Percentiles rank a stretch among this genome's conserved stretches.
Evolutionary conservation across 1,284 basidiomycete genomes (phyloP).

Genomic region (Violaceomyces palustris): DNA sequence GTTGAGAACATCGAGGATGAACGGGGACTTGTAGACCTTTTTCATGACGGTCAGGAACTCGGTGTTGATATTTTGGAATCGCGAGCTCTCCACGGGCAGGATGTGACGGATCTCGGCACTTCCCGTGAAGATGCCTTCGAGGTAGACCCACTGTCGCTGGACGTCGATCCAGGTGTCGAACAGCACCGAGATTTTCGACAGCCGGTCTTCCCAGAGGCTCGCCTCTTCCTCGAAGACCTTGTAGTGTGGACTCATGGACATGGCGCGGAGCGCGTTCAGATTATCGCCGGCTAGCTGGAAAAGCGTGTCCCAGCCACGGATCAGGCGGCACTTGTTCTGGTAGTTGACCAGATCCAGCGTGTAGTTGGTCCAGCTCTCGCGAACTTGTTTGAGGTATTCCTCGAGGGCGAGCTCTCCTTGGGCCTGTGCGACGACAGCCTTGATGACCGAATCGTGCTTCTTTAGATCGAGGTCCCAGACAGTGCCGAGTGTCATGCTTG

Average conservation of each 20-base stretch:
- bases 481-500: slow-evolving; percentile 86
- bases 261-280: slow-evolving; percentile 87
- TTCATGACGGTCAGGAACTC: slow-evolving; percentile 99
- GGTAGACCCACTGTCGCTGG: slow-evolving; percentile 98
- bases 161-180: slow-evolving; percentile 99
- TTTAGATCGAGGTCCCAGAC: slow-evolving; percentile 97
- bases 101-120: slow-evolving; percentile 80
- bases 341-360: slow-evolving; percentile 95
- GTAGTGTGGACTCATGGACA: slow-evolving; percentile 58
- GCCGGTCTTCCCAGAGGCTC: slow-evolving; percentile 53
- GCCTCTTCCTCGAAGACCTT: slow-evolving; percentile 55
- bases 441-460: slow-evolving; percentile 82
- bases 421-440: slow-evolving; percentile 93
- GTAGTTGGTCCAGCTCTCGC: slow-evolving; percentile 94
- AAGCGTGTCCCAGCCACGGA: slow-evolving; percentile 87
- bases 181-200: slow-evolving; percentile 60
- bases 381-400: slow-evolving; percentile 61
- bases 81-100: slow-evolving; percentile 89
- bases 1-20: slow-evolving; percentile 92
- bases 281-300: slow-evolving; percentile 58
- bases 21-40: slow-evolving; percentile 98
- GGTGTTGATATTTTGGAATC: slow-evolving; percentile 97
- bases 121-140: slow-evolving; percentile 98
- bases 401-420: slow-evolving; percentile 71
- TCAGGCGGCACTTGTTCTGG: slow-evolving; percentile 95